phyloP scores from a whole-genome alignment of 1,284 basidiomycete species.

The Ceratobasidium sp. region DNA sequence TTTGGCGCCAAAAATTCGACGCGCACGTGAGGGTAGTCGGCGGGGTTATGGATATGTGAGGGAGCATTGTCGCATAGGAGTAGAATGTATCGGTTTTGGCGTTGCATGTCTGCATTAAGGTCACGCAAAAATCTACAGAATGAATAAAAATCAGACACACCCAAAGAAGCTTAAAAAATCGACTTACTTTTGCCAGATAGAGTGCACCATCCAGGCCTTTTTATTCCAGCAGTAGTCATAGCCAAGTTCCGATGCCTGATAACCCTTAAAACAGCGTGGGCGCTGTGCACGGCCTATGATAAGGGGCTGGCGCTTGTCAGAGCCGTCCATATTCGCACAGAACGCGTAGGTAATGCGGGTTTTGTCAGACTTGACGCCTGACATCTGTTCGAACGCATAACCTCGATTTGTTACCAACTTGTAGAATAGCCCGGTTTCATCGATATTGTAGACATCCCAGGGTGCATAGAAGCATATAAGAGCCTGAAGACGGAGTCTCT shows the following conservation, averaged over 20 bases:
- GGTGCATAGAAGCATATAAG: slow-evolving; percentile 42
- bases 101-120: slow-evolving; percentile 7
- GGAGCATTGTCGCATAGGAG: slow-evolving; percentile 38
- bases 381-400: slow-evolving; percentile 46
- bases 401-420: slow-evolving; percentile 48
- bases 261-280: slow-evolving; percentile 50
- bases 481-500: neutral
- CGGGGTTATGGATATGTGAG: slow-evolving; percentile 12
- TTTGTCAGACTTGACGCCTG: slow-evolving; percentile 48
- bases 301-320: slow-evolving; percentile 50
- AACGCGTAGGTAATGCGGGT: slow-evolving; percentile 51
- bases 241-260: slow-evolving; percentile 49
- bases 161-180: neutral
- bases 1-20: slow-evolving; percentile 29
- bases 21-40: slow-evolving; percentile 18
- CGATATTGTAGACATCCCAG: slow-evolving; percentile 55
- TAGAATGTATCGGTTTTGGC: slow-evolving; percentile 28
- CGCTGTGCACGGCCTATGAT: slow-evolving; percentile 52
- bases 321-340: slow-evolving; percentile 53
- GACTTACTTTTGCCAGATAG: slow-evolving; percentile 45
- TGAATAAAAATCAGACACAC: neutral
- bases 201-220: slow-evolving; percentile 55
- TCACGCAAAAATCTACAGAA: slow-evolving; percentile 9
- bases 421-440: slow-evolving; percentile 56
- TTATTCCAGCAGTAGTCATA: slow-evolving; percentile 53